Percentiles rank a stretch among this genome's conserved stretches.
These are phyloP conservation scores for Wickerhamiella lipophila DNA, from an alignment of 805 yeast genomes.

Conservation along the genomic window DNA sequence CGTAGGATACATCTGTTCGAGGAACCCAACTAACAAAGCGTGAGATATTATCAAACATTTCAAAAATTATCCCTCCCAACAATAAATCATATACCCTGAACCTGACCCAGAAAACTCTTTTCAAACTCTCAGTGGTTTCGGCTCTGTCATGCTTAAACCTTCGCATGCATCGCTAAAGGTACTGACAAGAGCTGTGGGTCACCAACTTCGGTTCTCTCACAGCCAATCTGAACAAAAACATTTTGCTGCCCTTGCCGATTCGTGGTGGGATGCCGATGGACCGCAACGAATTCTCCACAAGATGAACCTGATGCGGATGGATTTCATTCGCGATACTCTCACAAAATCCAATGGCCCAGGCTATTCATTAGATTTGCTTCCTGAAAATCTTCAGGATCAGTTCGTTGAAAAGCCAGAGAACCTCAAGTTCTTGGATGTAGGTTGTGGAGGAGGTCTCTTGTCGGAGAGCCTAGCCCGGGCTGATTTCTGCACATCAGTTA, in stretches of 20 bases:
- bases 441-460: constrained; percentile 97
- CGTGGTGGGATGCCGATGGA: constrained; percentile 98
- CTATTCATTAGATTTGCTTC: constrained; percentile 54
- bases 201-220: not conserved
- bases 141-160: constrained; percentile 6
- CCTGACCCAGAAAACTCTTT: no score
- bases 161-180: not conserved
- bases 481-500: constrained; percentile 44
- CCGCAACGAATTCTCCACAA: constrained; percentile 88
- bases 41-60: no score
- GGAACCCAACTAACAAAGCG: no score
- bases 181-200: not conserved
- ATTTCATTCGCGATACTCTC: constrained; percentile 61
- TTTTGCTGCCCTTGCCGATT: constrained; percentile 72
- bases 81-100: no score
- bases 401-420: constrained; percentile 31
- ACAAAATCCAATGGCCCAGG: constrained; percentile 43
- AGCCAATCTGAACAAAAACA: constrained; percentile 48
- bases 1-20: no score
- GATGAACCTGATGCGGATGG: constrained; percentile 85
- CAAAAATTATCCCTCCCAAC: no score
- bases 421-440: constrained; percentile 64
- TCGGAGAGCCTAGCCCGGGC: constrained; percentile 78
- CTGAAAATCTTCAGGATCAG: constrained; percentile 28
- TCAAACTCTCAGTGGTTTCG: no score